Evolutionary conservation across 129 eudicot genomes (phyloP).

Genomic region (Heracleum sosnowskyi): DNA sequence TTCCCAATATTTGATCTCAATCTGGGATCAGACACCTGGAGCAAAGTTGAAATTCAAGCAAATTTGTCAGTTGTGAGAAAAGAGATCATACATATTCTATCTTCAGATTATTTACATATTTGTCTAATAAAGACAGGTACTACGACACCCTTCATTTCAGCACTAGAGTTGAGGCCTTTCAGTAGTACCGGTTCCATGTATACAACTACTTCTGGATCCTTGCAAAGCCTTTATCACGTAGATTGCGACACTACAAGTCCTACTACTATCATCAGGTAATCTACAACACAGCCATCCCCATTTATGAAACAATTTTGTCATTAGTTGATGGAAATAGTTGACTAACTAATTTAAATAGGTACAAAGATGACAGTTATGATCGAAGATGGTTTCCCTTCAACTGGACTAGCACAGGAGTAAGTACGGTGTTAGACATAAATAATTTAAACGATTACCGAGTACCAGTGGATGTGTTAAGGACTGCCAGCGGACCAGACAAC

Average conservation of each 20-base stretch:
- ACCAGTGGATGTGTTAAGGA: not conserved
- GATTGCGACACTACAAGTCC: constrained; percentile 15
- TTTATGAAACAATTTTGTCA: not conserved
- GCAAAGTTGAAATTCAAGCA: constrained; percentile 16
- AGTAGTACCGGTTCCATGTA: constrained; percentile 17
- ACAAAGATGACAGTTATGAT: constrained; percentile 1
- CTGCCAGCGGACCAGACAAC: not conserved
- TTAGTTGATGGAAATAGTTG: not conserved
- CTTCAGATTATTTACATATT: constrained; percentile 33
- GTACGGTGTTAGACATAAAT: not conserved
- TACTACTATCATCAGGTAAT: constrained; percentile 19
- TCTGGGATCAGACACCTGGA: constrained; percentile 46
- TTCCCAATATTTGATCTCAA: constrained; percentile 36
- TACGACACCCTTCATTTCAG: constrained; percentile 46
- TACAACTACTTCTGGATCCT: constrained; percentile 26
- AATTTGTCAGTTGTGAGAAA: not conserved
- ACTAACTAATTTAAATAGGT: not conserved
- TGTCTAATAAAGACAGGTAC: constrained; percentile 46
- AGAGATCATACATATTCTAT: constrained; percentile 34
- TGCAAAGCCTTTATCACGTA: constrained; percentile 8
- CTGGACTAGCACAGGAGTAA: not conserved
- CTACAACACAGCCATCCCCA: not conserved
- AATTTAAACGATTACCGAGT: not conserved
- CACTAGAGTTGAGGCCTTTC: constrained; percentile 35
- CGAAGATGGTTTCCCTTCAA: not conserved